A percentile compares a stretch with the other conserved stretches of the same genome.
Conservation (phyloP, 352 stramenopile genomes). For the Thalassiosira hispida region DNA sequence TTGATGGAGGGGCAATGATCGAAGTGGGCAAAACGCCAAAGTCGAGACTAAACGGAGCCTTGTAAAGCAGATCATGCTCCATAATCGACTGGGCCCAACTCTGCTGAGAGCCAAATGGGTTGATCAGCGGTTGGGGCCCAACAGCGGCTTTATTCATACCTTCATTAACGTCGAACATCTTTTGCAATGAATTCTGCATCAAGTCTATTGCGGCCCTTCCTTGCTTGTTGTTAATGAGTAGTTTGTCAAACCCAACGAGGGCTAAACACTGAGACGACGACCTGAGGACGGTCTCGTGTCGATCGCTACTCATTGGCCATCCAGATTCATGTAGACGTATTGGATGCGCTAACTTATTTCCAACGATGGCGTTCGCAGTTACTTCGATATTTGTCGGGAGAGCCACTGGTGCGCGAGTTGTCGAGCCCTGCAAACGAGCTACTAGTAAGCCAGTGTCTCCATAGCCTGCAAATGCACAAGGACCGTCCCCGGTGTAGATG, state of each 20-base stretch:
- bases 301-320: neutral
- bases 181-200: neutral
- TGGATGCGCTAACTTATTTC: neutral
- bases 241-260: neutral
- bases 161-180: neutral
- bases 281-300: neutral
- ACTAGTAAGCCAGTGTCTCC: conserved; percentile 24
- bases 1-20: conserved; percentile 12
- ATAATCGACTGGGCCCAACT: neutral
- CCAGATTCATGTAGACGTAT: neutral
- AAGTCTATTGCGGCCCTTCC: neutral
- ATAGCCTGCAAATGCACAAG: conserved; percentile 19
- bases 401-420: neutral
- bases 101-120: neutral
- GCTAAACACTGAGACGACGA: neutral
- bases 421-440: conserved; percentile 1
- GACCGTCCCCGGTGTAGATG: conserved; percentile 26
- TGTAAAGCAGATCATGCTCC: neutral
- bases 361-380: neutral
- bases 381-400: neutral
- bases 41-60: neutral
- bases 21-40: neutral
- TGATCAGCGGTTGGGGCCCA: neutral
- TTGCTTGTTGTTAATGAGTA: neutral
- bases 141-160: neutral